These are phyloP conservation scores for Hypoxylon sp. DNA, from an alignment of 2,329 filamentous ascomycete genomes.

Conservation along the genomic window DNA sequence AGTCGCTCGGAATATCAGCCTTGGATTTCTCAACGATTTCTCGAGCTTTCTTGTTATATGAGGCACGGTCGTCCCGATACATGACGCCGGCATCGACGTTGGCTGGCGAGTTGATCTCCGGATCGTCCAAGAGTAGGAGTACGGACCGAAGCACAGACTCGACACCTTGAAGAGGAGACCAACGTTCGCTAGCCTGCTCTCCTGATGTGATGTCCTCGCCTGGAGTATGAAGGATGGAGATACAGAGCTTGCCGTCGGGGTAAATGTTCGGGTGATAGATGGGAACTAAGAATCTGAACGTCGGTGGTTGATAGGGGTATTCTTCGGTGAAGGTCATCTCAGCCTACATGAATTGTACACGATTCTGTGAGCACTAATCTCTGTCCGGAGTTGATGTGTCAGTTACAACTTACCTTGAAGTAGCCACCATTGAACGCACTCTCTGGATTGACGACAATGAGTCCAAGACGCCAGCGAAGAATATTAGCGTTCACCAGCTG, in stretches of 20 bases:
- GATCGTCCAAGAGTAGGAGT: conserved; percentile 91
- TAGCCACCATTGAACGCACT: conserved; percentile 94
- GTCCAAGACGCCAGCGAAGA: conserved; percentile 86
- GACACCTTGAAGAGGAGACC: conserved; percentile 93
- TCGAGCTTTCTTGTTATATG: conserved; percentile 79
- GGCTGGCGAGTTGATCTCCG: conserved; percentile 92
- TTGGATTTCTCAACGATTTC: conserved; percentile 81
- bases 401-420: conserved; percentile 72
- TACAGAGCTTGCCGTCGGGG: conserved; percentile 89
- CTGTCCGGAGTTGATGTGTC: not conserved
- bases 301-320: conserved; percentile 91
- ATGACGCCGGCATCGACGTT: conserved; percentile 94
- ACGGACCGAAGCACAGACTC: conserved; percentile 96
- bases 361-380: conserved; percentile 16
- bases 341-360: conserved; percentile 63
- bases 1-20: conserved; percentile 82
- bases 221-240: conserved; percentile 93
- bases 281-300: conserved; percentile 84
- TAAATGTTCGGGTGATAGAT: conserved; percentile 97
- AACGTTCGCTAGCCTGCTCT: conserved; percentile 89
- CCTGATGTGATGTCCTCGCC: conserved; percentile 95
- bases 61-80: conserved; percentile 79
- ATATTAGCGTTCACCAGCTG: conserved; percentile 86
- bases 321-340: conserved; percentile 89
- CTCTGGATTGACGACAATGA: conserved; percentile 94